phyloP scores from a whole-genome alignment of 179 eudicot genomes.

The Carnegiea gigantea region DNA sequence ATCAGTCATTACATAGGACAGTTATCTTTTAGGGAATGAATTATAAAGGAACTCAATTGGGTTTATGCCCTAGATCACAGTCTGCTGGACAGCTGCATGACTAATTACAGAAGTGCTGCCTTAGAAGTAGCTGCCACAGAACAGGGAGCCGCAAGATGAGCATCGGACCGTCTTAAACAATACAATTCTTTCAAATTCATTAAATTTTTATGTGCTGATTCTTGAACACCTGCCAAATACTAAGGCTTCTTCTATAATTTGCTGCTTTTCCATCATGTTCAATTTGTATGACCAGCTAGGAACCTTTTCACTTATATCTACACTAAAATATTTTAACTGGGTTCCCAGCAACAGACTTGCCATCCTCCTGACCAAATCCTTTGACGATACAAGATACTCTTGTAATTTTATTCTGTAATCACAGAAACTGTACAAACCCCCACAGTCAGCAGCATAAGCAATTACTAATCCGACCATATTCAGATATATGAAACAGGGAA shows the following conservation, averaged over 20 bases:
- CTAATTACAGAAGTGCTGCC: no score
- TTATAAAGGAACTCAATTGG: not conserved
- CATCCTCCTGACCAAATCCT: not conserved
- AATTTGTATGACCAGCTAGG: not conserved
- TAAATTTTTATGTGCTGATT: not conserved
- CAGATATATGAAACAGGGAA: no score
- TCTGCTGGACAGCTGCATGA: no score
- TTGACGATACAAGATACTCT: not conserved
- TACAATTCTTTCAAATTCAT: not conserved
- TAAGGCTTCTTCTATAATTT: not conserved
- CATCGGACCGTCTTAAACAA: not conserved
- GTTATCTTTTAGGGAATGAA: not conserved
- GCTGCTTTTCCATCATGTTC: not conserved
- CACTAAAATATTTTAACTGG: not conserved
- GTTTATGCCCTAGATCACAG: not conserved
- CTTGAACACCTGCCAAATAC: not conserved
- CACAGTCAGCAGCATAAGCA: not conserved
- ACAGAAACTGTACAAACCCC: not conserved
- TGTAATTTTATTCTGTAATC: not conserved
- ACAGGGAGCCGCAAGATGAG: not conserved
- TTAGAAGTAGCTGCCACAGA: not conserved
- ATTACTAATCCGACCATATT: no score
- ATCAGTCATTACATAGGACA: not conserved
- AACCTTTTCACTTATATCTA: not conserved
- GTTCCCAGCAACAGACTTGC: no score